Evolutionary conservation across 345 rosid species (phyloP).

Genomic region (Kernera saxatilis): DNA sequence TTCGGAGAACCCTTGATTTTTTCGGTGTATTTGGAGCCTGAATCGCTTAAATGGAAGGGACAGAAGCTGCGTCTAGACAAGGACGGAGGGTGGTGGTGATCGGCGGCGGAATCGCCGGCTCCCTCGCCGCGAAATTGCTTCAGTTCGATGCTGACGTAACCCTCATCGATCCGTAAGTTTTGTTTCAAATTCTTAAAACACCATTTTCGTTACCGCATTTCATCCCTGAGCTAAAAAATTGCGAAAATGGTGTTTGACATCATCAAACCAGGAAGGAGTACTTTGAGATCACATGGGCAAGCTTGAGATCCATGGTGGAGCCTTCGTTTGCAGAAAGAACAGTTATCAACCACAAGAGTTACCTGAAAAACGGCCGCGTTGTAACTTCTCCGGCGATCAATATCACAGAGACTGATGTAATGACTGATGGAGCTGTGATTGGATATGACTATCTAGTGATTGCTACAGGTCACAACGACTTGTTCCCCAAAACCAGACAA

Average conservation of each 20-base stretch:
- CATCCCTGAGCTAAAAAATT: neutral
- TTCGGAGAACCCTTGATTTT: neutral
- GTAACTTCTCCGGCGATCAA: constrained; percentile 53
- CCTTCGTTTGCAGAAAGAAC: constrained; percentile 68
- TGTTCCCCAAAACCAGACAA: constrained; percentile 43
- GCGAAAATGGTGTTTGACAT: neutral
- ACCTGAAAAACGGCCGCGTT: constrained; percentile 50
- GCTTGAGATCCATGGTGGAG: constrained; percentile 79
- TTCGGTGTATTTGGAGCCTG: neutral
- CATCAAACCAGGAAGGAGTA: constrained; percentile 72
- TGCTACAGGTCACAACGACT: constrained; percentile 70
- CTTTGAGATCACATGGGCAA: constrained; percentile 84
- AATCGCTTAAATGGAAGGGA: constrained; percentile 8
- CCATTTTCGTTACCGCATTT: neutral
- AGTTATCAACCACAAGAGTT: constrained; percentile 62
- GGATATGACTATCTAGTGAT: constrained; percentile 74
- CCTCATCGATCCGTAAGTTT: constrained; percentile 57
- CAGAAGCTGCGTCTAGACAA: constrained; percentile 2
- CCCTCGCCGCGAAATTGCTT: constrained; percentile 47
- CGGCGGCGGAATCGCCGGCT: constrained; percentile 68
- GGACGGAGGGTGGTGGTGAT: constrained; percentile 44
- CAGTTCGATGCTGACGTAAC: constrained; percentile 56
- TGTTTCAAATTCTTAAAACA: neutral
- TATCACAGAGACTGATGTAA: constrained; percentile 56
- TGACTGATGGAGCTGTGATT: constrained; percentile 41